Conservation (phyloP, 176 grass and related monocot species). For the Secale cereale region DNA sequence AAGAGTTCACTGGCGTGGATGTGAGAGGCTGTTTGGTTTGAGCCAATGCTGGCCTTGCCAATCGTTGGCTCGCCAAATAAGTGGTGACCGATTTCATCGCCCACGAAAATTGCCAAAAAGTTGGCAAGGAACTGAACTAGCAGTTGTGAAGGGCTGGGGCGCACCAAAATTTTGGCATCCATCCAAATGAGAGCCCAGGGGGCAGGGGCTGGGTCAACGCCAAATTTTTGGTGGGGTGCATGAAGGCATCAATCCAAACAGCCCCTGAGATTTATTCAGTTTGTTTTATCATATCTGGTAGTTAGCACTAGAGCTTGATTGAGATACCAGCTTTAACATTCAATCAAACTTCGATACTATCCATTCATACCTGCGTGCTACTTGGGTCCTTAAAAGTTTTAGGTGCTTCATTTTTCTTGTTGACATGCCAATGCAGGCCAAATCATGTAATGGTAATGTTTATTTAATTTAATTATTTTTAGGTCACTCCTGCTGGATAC, state of each 20-base stretch:
- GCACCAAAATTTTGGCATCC: no score
- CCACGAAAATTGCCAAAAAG: no score
- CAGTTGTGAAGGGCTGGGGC: no score
- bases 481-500: constrained; percentile 90
- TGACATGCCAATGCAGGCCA: constrained; percentile 9
- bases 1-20: background rate
- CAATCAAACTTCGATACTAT: background rate
- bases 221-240: no score
- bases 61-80: no score
- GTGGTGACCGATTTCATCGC: no score
- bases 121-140: no score
- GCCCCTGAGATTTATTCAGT: constrained; percentile 26
- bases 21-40: no score
- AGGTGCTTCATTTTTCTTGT: background rate
- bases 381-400: background rate
- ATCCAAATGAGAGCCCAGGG: no score
- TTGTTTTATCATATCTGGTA: constrained; percentile 12
- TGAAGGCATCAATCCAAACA: no score
- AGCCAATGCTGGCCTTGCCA: no score
- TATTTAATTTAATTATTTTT: constrained; percentile 32
- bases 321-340: background rate
- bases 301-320: background rate
- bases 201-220: no score
- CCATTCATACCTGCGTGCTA: background rate
- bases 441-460: constrained; percentile 11